Percentiles rank a stretch among this genome's conserved stretches.
Evolutionary conservation across 2,329 filamentous ascomycete genomes (phyloP).

Genomic region (Aspergillus pseudoterreus): DNA sequence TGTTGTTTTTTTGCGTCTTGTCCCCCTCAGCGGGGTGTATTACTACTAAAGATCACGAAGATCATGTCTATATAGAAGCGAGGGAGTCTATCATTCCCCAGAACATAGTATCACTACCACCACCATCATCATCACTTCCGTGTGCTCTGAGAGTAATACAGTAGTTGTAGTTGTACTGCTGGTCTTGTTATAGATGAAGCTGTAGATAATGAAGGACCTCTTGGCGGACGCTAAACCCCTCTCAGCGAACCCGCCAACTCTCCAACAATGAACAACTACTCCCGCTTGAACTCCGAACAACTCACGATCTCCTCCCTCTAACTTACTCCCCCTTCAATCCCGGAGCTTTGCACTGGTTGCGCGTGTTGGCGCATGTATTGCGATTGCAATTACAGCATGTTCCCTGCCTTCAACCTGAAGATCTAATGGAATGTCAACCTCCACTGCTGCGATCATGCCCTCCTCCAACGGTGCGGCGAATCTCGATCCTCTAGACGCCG

Average conservation of each 20-base stretch:
- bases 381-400: slow-evolving; percentile 17
- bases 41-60: slow-evolving; percentile 16
- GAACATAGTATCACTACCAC: no score
- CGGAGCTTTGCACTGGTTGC: not conserved
- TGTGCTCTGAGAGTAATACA: no score
- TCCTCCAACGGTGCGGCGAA: slow-evolving; percentile 31
- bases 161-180: no score
- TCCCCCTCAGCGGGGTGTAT: slow-evolving; percentile 14
- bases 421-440: slow-evolving; percentile 35
- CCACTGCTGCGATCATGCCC: slow-evolving; percentile 32
- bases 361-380: slow-evolving; percentile 6
- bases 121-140: no score
- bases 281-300: not conserved
- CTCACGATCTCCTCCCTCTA: not conserved
- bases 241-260: not conserved
- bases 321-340: not conserved
- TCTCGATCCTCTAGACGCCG: slow-evolving; percentile 44
- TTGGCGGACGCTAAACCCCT: slow-evolving; percentile 10
- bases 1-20: slow-evolving; percentile 11
- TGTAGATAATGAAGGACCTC: not conserved
- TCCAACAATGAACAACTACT: slow-evolving; percentile 4
- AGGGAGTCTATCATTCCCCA: not conserved
- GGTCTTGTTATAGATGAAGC: not conserved
- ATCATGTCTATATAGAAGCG: slow-evolving; percentile 20
- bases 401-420: slow-evolving; percentile 17